A percentile compares a stretch with the other conserved stretches of the same genome.
Conservation (phyloP, 2,329 filamentous ascomycete genomes). For the Gliomastix tumulicola region DNA sequence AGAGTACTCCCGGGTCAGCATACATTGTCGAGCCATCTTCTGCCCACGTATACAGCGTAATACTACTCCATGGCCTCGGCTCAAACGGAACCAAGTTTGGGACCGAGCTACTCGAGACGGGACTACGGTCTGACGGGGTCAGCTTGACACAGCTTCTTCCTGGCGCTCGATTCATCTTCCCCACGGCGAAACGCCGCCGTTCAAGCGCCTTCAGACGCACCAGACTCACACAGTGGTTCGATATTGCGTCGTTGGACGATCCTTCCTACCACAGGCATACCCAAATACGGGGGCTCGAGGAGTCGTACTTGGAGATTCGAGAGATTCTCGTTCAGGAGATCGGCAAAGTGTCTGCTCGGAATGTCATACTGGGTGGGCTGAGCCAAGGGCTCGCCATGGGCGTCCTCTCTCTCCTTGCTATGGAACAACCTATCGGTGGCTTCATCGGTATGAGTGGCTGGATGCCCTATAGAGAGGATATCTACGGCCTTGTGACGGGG, state of each 20-base stretch:
- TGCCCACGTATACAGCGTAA: conserved; percentile 16
- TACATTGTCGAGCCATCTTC: conserved; percentile 13
- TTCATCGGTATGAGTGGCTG: conserved; percentile 41
- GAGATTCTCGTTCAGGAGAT: conserved; percentile 24
- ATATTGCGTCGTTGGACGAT: conserved; percentile 32
- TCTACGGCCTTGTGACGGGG: conserved; percentile 15
- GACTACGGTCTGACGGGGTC: conserved; percentile 11
- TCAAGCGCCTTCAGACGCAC: conserved; percentile 32
- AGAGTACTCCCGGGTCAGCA: too few species aligned
- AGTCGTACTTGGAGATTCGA: conserved; percentile 27
- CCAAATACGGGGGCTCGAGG: conserved; percentile 34
- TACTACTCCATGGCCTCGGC: conserved; percentile 20
- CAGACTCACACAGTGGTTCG: conserved; percentile 43
- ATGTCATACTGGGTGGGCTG: conserved; percentile 42
- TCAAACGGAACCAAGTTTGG: conserved; percentile 25
- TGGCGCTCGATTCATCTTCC: conserved; percentile 41
- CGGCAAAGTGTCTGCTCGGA: conserved; percentile 16
- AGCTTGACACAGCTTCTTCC: conserved; percentile 24
- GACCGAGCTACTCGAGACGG: conserved; percentile 19
- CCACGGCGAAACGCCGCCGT: conserved; percentile 35
- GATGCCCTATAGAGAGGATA: conserved; percentile 29
- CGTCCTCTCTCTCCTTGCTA: conserved; percentile 31
- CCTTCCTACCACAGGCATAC: conserved; percentile 29
- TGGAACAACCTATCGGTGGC: conserved; percentile 26
- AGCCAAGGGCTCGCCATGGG: conserved; percentile 45